Conservation (phyloP, 805 yeast genomes). For the Saccharomyces paradoxus region DNA sequence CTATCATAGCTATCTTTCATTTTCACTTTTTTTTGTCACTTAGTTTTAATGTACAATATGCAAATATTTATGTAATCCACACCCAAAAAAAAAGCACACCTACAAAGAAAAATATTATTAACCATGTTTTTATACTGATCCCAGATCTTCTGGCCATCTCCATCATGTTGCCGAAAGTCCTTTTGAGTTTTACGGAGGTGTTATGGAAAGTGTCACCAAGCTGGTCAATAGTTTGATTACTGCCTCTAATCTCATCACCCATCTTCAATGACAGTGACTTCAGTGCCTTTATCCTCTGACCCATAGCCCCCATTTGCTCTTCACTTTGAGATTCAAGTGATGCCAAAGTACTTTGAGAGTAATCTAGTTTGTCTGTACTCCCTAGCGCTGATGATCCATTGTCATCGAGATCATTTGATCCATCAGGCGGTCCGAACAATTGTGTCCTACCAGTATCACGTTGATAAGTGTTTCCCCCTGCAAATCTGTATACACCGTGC, state of each 20-base stretch:
- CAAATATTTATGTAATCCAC: conserved; percentile 30
- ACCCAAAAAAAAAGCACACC: conserved; percentile 45
- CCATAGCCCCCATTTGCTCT: conserved; percentile 47
- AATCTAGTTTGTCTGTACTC: conserved; percentile 31
- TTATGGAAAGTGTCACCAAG: conserved; percentile 40
- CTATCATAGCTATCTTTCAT: neutral
- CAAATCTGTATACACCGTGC: conserved; percentile 5
- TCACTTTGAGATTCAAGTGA: conserved; percentile 62
- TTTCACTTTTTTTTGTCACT: neutral
- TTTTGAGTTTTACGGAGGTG: conserved; percentile 40
- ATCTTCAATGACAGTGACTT: conserved; percentile 49
- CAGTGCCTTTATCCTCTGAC: conserved; percentile 44
- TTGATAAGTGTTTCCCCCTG: conserved; percentile 17
- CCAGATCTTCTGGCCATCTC: conserved; percentile 57
- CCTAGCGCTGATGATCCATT: conserved; percentile 37
- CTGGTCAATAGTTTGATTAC: conserved; percentile 38
- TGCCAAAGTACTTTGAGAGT: conserved; percentile 45
- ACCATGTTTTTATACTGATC: conserved; percentile 58
- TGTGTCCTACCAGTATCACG: conserved; percentile 28
- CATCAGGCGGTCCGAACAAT: conserved; percentile 18
- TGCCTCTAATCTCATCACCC: conserved; percentile 57
- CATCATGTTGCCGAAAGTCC: conserved; percentile 50
- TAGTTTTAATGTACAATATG: neutral
- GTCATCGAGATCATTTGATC: conserved; percentile 1
- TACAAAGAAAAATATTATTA: conserved; percentile 40